Percentiles rank a stretch among this genome's conserved stretches.
Conservation (phyloP, 768 basidiomycete species). For the Tricholoma sp. region DNA sequence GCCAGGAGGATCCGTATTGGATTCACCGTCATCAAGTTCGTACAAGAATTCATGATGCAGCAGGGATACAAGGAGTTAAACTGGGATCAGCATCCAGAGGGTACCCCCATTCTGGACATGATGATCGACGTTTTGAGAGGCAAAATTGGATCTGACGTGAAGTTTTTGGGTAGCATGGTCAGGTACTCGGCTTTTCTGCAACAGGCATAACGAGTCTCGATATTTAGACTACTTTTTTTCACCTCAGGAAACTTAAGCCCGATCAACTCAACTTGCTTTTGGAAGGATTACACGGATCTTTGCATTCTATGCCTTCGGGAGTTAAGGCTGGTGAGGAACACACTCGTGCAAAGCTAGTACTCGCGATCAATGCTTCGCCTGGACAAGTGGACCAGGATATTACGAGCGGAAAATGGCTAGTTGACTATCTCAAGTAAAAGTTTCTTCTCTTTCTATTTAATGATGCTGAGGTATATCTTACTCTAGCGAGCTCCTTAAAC, state of each 20-base stretch:
- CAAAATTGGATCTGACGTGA: conserved; percentile 36
- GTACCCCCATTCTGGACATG: conserved; percentile 25
- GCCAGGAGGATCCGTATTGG: conserved; percentile 37
- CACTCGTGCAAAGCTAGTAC: conserved; percentile 16
- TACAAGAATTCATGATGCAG: conserved; percentile 39
- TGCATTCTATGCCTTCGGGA: conserved; percentile 25
- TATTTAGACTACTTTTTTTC: neutral
- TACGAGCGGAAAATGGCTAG: conserved; percentile 41
- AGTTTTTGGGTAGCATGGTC: conserved; percentile 39
- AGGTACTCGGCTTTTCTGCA: conserved; percentile 28
- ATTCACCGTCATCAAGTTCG: conserved; percentile 38
- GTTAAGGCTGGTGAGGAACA: conserved; percentile 30
- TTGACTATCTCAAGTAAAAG: conserved; percentile 43
- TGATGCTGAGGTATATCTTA: neutral
- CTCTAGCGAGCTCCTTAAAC: conserved; percentile 35
- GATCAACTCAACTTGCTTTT: conserved; percentile 32
- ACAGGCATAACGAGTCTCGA: neutral
- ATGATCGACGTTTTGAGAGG: conserved; percentile 45
- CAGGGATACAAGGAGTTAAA: conserved; percentile 38
- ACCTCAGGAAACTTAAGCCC: conserved; percentile 32
- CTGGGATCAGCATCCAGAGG: conserved; percentile 20
- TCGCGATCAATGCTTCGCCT: conserved; percentile 15
- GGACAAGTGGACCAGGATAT: conserved; percentile 9
- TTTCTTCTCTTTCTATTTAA: neutral
- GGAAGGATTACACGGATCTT: conserved; percentile 33